Percentiles rank a stretch among this genome's conserved stretches.
Conservation (phyloP, 2,329 filamentous ascomycete species). For the Aureobasidium sp. region DNA sequence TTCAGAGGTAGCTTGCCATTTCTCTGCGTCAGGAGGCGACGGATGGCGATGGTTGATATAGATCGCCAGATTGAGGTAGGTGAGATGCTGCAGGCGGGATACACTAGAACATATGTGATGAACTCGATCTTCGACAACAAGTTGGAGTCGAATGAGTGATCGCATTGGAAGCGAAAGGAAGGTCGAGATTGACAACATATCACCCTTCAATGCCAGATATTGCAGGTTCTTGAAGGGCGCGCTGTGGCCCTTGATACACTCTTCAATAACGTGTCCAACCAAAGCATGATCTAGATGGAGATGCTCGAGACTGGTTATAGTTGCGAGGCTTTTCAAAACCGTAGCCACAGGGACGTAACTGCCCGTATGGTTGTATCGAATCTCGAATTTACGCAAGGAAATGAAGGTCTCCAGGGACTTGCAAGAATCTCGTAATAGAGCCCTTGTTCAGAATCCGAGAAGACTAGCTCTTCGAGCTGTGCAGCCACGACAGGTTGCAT, state of each 20-base stretch:
- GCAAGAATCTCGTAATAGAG: background rate
- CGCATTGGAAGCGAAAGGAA: background rate
- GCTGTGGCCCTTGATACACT: background rate
- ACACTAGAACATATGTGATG: background rate
- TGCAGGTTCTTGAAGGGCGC: background rate
- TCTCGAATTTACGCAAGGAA: background rate
- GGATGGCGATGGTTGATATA: background rate
- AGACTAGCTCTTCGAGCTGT: background rate
- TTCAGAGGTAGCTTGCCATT: background rate
- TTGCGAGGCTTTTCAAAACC: background rate
- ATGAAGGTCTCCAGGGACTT: background rate
- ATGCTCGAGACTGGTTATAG: background rate
- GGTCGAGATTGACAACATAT: background rate
- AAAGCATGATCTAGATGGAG: background rate
- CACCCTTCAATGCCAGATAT: background rate
- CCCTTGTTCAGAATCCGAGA: background rate
- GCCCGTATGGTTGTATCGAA: background rate
- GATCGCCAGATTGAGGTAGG: background rate
- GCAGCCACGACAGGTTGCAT: background rate
- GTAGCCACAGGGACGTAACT: background rate
- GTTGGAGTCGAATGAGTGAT: background rate
- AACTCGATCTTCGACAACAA: background rate
- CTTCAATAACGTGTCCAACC: background rate
- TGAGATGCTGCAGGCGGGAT: background rate
- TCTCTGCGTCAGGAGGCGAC: no score